These are phyloP conservation scores for Cucumis cinereus DNA, from an alignment of 306 rosid genomes.

Conservation along the genomic window DNA sequence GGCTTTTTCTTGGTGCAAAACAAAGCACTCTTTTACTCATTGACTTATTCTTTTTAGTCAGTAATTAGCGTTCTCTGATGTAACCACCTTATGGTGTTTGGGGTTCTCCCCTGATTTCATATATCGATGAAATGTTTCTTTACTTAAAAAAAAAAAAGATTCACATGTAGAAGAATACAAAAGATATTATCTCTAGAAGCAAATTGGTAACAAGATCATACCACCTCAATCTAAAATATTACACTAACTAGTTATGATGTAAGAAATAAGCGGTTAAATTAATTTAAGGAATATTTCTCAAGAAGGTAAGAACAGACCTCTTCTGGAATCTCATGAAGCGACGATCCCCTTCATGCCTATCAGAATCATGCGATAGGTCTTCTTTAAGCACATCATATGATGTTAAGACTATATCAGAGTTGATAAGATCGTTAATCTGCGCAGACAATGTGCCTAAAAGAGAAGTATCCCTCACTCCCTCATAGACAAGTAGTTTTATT, in stretches of 20 bases:
- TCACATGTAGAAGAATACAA: background rate
- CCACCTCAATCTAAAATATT: background rate
- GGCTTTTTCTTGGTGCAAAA: too few species aligned
- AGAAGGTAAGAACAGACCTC: constrained; percentile 37
- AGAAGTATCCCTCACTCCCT: constrained; percentile 67
- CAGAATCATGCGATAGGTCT: constrained; percentile 85
- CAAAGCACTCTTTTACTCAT: too few species aligned
- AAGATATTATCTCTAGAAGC: background rate
- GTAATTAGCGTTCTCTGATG: too few species aligned
- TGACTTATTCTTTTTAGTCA: too few species aligned
- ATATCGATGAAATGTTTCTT: too few species aligned
- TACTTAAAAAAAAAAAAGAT: too few species aligned
- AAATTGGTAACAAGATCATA: background rate
- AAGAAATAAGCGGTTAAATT: background rate
- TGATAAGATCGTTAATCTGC: constrained; percentile 52
- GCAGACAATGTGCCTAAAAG: constrained; percentile 34
- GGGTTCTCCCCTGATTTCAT: too few species aligned
- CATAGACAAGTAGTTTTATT: constrained; percentile 63
- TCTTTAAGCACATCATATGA: constrained; percentile 89
- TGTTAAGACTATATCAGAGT: constrained; percentile 77
- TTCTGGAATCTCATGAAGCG: constrained; percentile 81
- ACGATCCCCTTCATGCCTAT: constrained; percentile 87
- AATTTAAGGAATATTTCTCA: background rate
- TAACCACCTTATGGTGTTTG: too few species aligned
- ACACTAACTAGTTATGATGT: background rate